Base-by-base conservation (phyloP, 345 rosid genomes). In the Brassica nigra region DNA sequence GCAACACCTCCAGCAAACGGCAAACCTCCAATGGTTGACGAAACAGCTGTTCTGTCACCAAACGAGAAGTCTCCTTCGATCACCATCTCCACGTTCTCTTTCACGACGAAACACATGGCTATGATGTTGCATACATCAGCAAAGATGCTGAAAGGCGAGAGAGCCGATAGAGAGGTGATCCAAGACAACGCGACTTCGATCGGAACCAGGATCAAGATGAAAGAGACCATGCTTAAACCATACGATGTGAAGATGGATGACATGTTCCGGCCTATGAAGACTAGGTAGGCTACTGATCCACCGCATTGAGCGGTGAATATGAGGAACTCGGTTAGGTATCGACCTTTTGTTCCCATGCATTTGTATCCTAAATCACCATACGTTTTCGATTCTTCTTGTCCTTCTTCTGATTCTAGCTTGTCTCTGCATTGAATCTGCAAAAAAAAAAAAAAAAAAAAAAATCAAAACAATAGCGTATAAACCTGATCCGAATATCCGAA, bases 1-100 rank as follows among this genome's bases (percentile, higher is more conserved):
- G 98, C 97, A 92, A 91, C 89, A 61, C 99, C 99, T 59, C 82
- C 89, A 0, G 98, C 99, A 81, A 93, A 91, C 0, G 96, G 97
- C 73, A 95, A 78, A 34, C 92, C 95, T 65, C 95, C 89, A 5
- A 93, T 70, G 16, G 70, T 83, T 42, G 88, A 79, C 2, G 90
- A 79, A 72, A 93, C 63, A 1, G 97, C 99, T 8, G 83, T 71
- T 81, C 97, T 87, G 47, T 93, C 96, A 12, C 81, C 70, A 74
- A 93, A 87, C 49, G 90, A 91, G 70, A 95, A 89, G 27, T 88
- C 91, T 20, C 97, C 92, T 8, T 76, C 77, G 2, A 83, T 11
- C 15, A 89, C 89, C 83, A 84, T 86, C 28, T 81, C 85, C 6
- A 88, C 76, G 73, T 95, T 91, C 10, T 88, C 90, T 82, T 91